Evolutionary conservation across 257 asterid species (phyloP).

Genomic region (Forsythia viridissima): DNA sequence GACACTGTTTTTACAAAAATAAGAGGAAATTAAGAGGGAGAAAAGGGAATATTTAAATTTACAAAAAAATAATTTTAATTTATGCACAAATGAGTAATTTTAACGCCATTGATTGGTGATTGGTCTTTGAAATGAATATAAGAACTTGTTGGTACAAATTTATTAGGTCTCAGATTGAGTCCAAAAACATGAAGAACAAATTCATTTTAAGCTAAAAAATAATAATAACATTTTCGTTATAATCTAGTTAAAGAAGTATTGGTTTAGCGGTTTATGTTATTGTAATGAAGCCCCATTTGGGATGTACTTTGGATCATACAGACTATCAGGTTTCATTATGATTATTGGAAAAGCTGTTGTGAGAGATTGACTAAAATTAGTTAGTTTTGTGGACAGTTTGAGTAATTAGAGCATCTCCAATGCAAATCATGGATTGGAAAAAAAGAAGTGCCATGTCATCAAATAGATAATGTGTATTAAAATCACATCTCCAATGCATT

Average conservation of each 20-base stretch:
- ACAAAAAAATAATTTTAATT: not conserved
- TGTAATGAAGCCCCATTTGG: not conserved
- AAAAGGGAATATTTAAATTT: not conserved
- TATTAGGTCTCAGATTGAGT: not conserved
- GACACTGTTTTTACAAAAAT: not conserved
- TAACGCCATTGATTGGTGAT: not conserved
- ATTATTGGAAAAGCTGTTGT: not conserved
- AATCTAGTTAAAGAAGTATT: not conserved
- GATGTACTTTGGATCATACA: not conserved
- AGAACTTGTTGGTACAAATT: not conserved
- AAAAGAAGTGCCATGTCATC: too few relatives aligned
- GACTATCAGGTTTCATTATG: not conserved
- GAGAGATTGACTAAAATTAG: not conserved
- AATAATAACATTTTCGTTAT: not conserved
- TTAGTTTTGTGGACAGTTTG: not conserved
- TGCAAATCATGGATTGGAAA: too few relatives aligned
- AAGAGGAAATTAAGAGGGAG: not conserved
- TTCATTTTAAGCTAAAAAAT: not conserved
- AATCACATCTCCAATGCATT: too few relatives aligned
- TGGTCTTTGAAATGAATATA: not conserved
- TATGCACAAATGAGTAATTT: not conserved
- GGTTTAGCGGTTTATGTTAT: not conserved
- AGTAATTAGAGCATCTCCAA: too few relatives aligned
- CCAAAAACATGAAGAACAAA: not conserved
- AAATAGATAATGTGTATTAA: too few relatives aligned